Evolutionary conservation across 1,139 yeast species (phyloP).

Genomic region (Candida sp.): DNA sequence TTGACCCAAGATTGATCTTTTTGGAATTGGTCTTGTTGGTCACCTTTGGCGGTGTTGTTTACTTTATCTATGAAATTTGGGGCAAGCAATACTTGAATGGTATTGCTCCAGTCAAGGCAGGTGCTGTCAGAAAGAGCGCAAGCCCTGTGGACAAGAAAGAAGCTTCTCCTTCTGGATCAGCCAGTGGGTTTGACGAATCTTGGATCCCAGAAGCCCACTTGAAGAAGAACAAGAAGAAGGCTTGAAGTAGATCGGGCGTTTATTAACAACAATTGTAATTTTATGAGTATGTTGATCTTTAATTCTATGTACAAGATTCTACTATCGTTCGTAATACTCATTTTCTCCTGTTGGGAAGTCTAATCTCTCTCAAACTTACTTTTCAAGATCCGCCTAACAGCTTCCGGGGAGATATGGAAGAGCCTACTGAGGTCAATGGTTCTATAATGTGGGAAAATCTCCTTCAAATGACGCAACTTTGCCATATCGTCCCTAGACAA

Average conservation of each 20-base stretch:
- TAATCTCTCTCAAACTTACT: conserved; percentile 38
- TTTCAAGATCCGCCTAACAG: conserved; percentile 76
- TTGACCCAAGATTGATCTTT: conserved; percentile 74
- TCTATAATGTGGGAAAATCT: conserved; percentile 60
- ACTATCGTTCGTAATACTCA: not conserved
- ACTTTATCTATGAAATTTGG: conserved; percentile 48
- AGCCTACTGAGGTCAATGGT: conserved; percentile 64
- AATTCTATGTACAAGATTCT: not conserved
- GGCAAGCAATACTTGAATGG: conserved; percentile 46
- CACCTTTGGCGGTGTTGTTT: conserved; percentile 55
- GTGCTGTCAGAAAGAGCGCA: conserved; percentile 21
- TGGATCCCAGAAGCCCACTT: conserved; percentile 44
- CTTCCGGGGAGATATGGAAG: conserved; percentile 81
- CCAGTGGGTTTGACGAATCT: conserved; percentile 32
- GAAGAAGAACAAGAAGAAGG: conserved; percentile 35
- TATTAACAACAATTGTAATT: not conserved
- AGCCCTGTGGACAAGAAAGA: conserved; percentile 27
- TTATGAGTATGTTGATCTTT: not conserved
- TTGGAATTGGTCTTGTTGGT: conserved; percentile 59
- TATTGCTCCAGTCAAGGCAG: conserved; percentile 37
- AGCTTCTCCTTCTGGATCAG: conserved; percentile 31
- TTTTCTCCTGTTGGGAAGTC: no score
- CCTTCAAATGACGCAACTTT: conserved; percentile 61
- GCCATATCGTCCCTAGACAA: conserved; percentile 75
- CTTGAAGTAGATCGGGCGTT: conserved; percentile 23